Percentiles rank a stretch among this genome's conserved stretches.
phyloP scores from a whole-genome alignment of 768 basidiomycete species.

The Tricholoma hemisulphureum region DNA sequence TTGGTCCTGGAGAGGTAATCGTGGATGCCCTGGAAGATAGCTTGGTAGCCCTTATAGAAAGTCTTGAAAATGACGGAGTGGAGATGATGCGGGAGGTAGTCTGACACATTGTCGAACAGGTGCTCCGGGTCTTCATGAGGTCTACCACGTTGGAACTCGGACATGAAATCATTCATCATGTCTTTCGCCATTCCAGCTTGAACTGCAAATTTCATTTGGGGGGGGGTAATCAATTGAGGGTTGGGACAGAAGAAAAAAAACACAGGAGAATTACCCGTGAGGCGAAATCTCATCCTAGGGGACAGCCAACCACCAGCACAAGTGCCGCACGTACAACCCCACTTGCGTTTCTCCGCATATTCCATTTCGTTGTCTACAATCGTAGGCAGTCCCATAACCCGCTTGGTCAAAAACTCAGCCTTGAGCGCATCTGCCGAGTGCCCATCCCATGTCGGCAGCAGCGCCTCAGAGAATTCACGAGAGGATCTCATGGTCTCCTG shows the following conservation, averaged over 20 bases:
- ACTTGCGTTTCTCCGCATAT: constrained; percentile 7
- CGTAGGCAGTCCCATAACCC: constrained; percentile 4
- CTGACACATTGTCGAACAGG: not conserved
- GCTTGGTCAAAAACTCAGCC: constrained; percentile 9
- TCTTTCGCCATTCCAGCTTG: constrained; percentile 11
- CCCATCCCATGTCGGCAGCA: constrained; percentile 11
- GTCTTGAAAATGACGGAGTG: constrained; percentile 10
- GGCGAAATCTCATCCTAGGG: constrained; percentile 13
- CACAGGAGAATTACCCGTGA: constrained; percentile 11
- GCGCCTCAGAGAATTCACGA: constrained; percentile 13
- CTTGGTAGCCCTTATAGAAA: constrained; percentile 13
- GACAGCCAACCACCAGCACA: constrained; percentile 17
- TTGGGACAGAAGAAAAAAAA: not conserved
- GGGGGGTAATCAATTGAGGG: not conserved
- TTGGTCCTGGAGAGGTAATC: not conserved
- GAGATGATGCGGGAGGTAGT: constrained; percentile 10
- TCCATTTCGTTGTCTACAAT: not conserved
- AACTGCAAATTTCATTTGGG: not conserved
- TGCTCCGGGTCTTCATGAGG: constrained; percentile 3
- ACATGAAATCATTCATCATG: not conserved
- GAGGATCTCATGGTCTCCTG: constrained; percentile 4
- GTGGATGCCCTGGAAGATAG: constrained; percentile 3
- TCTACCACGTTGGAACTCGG: constrained; percentile 2
- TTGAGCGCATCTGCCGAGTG: constrained; percentile 7
- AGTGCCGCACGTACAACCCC: constrained; percentile 16